Evolutionary conservation across 1,139 yeast species (phyloP).

Genomic region (Entelexis paramagnoliae): DNA sequence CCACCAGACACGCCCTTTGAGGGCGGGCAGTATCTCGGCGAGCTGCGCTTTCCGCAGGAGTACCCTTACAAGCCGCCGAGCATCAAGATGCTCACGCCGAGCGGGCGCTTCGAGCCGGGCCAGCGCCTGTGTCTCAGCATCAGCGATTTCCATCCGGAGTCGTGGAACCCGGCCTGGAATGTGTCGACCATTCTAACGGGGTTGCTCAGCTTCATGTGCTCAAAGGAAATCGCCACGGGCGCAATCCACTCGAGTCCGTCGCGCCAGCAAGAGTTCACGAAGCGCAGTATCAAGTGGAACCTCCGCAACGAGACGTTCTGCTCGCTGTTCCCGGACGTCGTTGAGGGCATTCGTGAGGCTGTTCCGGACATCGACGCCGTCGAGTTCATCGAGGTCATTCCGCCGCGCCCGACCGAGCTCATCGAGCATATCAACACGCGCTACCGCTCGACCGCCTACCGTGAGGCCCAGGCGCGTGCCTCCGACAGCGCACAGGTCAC

Average conservation of each 20-base stretch:
- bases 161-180: constrained; percentile 95
- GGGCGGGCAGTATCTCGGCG: constrained; percentile 84
- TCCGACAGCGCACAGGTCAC: not conserved
- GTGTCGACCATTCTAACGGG: constrained; percentile 81
- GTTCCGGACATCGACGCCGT: constrained; percentile 14
- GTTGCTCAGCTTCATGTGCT: constrained; percentile 65
- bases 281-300: constrained; percentile 57
- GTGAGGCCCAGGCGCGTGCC: constrained; percentile 13
- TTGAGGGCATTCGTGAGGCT: constrained; percentile 11
- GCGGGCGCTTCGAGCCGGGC: constrained; percentile 67
- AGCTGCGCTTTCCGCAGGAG: constrained; percentile 69
- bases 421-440: constrained; percentile 12
- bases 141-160: constrained; percentile 87
- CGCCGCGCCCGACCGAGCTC: constrained; percentile 18
- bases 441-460: constrained; percentile 13
- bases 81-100: constrained; percentile 81
- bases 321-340: constrained; percentile 56
- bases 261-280: constrained; percentile 40
- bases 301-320: constrained; percentile 46
- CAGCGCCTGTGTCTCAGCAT: constrained; percentile 75
- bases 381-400: constrained; percentile 17
- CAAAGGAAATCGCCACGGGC: constrained; percentile 30
- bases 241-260: constrained; percentile 41
- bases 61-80: constrained; percentile 92
- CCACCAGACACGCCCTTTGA: constrained; percentile 81